phyloP scores from a whole-genome alignment of 306 rosid species.

The Pyrus betulifolia region DNA sequence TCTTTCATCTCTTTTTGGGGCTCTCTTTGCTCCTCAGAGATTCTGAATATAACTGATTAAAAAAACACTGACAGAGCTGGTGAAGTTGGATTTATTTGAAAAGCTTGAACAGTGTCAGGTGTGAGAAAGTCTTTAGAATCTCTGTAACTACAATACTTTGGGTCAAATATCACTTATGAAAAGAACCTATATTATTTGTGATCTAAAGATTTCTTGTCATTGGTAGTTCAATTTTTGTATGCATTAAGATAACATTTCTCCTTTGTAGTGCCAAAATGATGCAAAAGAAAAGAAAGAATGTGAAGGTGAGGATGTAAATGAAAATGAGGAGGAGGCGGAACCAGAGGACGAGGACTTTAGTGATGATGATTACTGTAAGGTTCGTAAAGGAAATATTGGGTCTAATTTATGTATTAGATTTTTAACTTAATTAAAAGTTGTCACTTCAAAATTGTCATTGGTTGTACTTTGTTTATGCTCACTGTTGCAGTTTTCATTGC shows the following conservation, averaged over 20 bases:
- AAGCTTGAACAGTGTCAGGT: neutral
- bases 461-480: neutral
- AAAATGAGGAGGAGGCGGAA: neutral
- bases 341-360: neutral
- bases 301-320: conserved; percentile 8
- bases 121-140: neutral
- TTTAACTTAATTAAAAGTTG: neutral
- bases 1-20: neutral
- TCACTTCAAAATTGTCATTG: neutral
- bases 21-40: neutral
- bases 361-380: conserved; percentile 1
- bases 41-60: conserved; percentile 12
- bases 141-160: neutral
- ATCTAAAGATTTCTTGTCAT: neutral
- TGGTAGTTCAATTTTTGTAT: neutral
- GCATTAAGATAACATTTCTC: neutral
- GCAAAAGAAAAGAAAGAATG: neutral
- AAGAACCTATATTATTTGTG: neutral
- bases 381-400: neutral
- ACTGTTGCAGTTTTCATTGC: neutral
- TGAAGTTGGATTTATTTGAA: conserved; percentile 17
- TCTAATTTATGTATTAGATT: neutral
- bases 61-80: conserved; percentile 31
- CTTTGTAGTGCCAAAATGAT: neutral
- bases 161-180: neutral